Evolutionary conservation across 2,329 filamentous ascomycete species (phyloP).

Genomic region (Monilinia fructicola): DNA sequence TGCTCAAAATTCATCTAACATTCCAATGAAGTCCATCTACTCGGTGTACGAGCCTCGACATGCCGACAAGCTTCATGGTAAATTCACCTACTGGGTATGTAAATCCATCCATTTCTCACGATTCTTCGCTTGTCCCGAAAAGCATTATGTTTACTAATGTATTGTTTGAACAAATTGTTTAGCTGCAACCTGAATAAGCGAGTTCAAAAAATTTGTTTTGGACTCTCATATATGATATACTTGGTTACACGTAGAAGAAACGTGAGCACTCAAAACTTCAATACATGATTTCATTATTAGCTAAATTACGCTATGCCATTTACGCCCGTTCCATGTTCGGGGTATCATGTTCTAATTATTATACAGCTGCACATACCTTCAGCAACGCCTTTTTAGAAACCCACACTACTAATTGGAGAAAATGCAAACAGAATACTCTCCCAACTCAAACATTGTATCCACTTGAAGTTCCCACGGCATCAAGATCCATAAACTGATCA

Average conservation of each 20-base stretch:
- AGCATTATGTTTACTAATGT: too few relatives aligned
- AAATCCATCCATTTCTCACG: too few relatives aligned
- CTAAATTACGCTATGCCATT: constrained; percentile 4
- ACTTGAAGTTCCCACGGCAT: constrained; percentile 16
- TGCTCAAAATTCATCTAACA: too few relatives aligned
- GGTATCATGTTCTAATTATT: background rate
- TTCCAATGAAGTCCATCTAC: too few relatives aligned
- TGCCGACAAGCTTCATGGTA: too few relatives aligned
- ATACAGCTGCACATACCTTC: background rate
- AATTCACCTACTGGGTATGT: too few relatives aligned
- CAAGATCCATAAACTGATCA: constrained; percentile 29
- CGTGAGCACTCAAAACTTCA: background rate
- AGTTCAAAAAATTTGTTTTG: too few relatives aligned
- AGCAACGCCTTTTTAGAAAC: background rate
- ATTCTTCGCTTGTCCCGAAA: too few relatives aligned
- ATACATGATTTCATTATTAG: background rate
- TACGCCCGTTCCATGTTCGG: constrained; percentile 12
- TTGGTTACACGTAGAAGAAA: background rate
- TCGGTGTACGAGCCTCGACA: too few relatives aligned
- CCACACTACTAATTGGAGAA: background rate
- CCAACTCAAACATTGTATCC: constrained; percentile 14
- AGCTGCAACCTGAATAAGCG: too few relatives aligned
- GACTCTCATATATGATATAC: too few relatives aligned
- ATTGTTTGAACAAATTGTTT: too few relatives aligned
- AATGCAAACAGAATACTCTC: background rate